These are phyloP conservation scores for Zelopaecilomyces penicillatus DNA, from an alignment of 2,329 filamentous ascomycete species.

Conservation along the genomic window DNA sequence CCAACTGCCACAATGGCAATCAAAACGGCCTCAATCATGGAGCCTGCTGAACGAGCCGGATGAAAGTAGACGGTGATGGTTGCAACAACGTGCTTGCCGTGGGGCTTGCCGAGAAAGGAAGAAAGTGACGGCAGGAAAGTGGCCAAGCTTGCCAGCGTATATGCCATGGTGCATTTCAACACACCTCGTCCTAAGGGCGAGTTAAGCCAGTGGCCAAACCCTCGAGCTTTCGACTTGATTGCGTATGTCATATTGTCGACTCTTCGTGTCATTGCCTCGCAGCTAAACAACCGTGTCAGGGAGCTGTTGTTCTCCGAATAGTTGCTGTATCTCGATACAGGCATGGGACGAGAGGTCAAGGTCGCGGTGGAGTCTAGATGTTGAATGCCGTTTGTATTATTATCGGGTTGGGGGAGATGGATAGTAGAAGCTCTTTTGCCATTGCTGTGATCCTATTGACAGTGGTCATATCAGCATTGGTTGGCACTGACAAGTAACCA, in stretches of 20 bases:
- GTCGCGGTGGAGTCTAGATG: too few species aligned
- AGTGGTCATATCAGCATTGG: too few species aligned
- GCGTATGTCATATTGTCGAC: conserved; percentile 5
- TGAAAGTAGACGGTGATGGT: conserved; percentile 90
- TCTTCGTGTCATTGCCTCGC: conserved; percentile 1
- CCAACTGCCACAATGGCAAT: conserved; percentile 66
- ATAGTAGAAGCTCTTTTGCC: too few species aligned
- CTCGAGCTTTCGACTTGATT: conserved; percentile 2
- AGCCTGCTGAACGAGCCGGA: conserved; percentile 70
- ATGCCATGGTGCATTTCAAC: conserved; percentile 80
- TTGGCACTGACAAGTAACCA: too few species aligned
- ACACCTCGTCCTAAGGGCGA: conserved; percentile 67
- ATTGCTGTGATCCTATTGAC: too few species aligned
- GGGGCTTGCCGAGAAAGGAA: conserved; percentile 65
- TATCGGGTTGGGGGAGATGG: too few species aligned
- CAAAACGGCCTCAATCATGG: conserved; percentile 74
- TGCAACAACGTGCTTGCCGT: conserved; percentile 84
- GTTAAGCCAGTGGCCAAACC: conserved; percentile 39
- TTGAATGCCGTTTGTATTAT: too few species aligned
- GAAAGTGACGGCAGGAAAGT: conserved; percentile 69
- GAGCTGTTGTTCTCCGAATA: not conserved
- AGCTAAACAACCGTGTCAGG: not conserved
- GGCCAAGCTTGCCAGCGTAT: conserved; percentile 70
- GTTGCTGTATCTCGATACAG: too few species aligned
- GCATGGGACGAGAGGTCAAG: too few species aligned